A percentile compares a stretch with the other conserved stretches of the same genome.
Evolutionary conservation across 257 asterid species (phyloP).

Genomic region (Forsythia viridissima): DNA sequence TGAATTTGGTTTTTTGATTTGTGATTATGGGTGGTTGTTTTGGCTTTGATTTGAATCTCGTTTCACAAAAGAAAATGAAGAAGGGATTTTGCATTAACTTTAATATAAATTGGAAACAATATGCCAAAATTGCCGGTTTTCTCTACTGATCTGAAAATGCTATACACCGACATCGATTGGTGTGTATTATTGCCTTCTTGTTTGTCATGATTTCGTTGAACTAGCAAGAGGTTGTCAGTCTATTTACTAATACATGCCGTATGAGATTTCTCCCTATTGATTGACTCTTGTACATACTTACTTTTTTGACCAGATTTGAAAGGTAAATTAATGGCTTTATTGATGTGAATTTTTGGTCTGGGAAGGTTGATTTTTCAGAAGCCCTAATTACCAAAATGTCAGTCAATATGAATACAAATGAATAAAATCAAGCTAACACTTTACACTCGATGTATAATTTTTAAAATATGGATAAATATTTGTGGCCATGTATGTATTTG

Average conservation of each 20-base stretch:
- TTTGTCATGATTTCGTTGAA: not conserved
- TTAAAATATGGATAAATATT: too few relatives aligned
- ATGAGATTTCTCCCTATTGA: too few relatives aligned
- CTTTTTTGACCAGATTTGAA: not conserved
- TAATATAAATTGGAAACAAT: not conserved
- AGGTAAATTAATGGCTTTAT: not conserved
- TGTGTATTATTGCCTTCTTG: not conserved
- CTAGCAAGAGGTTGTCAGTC: not conserved
- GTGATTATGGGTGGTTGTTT: conserved; percentile 5
- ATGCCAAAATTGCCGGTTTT: not conserved
- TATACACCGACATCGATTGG: not conserved
- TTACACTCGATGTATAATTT: too few relatives aligned
- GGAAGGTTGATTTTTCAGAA: not conserved
- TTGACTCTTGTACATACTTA: too few relatives aligned
- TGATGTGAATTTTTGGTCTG: not conserved
- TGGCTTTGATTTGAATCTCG: conserved; percentile 5
- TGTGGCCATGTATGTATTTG: too few relatives aligned
- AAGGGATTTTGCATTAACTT: conserved; percentile 2
- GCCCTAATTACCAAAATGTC: not conserved
- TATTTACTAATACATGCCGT: not conserved
- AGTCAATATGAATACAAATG: not conserved
- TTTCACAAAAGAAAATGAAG: not conserved
- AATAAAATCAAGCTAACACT: not conserved
- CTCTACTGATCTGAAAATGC: conserved; percentile 13
- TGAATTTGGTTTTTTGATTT: not conserved